A percentile compares a stretch with the other conserved stretches of the same genome.
phyloP scores from a whole-genome alignment of 169 alveolate species.

The Plasmodium fragile region DNA sequence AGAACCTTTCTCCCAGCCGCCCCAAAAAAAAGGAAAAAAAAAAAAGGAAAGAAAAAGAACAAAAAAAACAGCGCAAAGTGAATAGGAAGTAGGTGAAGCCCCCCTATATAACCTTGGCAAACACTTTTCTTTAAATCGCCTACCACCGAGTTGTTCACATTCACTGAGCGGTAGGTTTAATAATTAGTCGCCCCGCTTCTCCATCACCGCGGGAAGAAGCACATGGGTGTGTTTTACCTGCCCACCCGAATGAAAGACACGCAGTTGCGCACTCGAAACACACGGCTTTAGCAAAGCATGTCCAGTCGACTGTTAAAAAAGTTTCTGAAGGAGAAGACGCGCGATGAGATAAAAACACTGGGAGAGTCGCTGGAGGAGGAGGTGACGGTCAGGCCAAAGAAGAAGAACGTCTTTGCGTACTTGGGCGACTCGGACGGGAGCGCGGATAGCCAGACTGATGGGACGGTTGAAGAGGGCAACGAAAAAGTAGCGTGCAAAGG shows the following conservation, averaged over 20 bases:
- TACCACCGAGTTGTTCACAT: background rate
- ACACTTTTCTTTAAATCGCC: background rate
- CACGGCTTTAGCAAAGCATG: slow-evolving; percentile 21
- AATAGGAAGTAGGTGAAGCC: background rate
- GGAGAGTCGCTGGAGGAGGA: slow-evolving; percentile 12
- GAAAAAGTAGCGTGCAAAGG: background rate
- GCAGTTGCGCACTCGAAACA: background rate
- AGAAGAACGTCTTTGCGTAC: slow-evolving; percentile 19
- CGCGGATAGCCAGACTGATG: background rate
- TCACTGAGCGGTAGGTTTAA: background rate
- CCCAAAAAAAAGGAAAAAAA: background rate
- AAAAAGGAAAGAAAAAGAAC: background rate
- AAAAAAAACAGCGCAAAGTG: background rate
- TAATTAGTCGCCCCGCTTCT: background rate
- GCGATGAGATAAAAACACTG: slow-evolving; percentile 59
- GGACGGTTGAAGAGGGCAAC: background rate
- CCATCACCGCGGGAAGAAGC: background rate
- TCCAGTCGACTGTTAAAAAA: slow-evolving; percentile 54
- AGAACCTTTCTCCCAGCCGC: background rate
- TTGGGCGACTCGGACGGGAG: slow-evolving; percentile 20
- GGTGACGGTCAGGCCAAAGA: slow-evolving; percentile 3
- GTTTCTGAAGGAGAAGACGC: slow-evolving; percentile 33
- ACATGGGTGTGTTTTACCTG: background rate
- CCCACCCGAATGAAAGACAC: background rate
- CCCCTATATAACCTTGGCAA: background rate